Base-by-base conservation (phyloP, 2,329 filamentous ascomycete species). In the Aureobasidium pullulans region DNA sequence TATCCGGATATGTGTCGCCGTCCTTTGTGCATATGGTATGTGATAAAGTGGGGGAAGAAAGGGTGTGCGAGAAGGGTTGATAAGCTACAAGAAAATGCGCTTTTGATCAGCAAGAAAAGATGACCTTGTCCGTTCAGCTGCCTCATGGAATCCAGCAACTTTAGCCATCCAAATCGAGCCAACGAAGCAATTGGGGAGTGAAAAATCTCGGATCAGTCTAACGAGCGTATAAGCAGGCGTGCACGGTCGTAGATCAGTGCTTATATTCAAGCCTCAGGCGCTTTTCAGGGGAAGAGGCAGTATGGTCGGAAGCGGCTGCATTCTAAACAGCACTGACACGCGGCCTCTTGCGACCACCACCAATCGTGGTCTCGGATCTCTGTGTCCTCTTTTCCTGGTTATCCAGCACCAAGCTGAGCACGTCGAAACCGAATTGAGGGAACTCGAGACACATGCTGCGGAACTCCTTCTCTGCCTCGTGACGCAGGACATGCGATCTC, bases 401-500 rank as follows among this genome's bases (percentile, higher is more conserved):
- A 67, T 80, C 77, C 13, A 80, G 73, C 61, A 80, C 76, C 64
- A 90, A 64, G 65, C 84, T 91, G 62, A 96, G 83, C 59, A 97
- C 89, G 73, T 96, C 92, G 77, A 92, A 96, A 69, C 88, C 88
- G 71, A 96, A 96, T 70, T 95, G 88, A 16, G 92, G 92, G 71
- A 86, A 91, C 75, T 96, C 89, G 71, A 96, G 76, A 76, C 92
- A 96, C 74, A 96, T 84, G 47, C 81, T 73, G 71, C 86, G 85
- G 82, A 96, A 96, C 75, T 95, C 89, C 6, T 84, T 81, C 73
- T 95, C 90, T 39, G 91, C 90, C 74, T 96, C 90, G 73, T 92
- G 82, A 16, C 92, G 87, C 64, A 96, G 77, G 11, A 89, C 86
- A 75, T 94, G 90, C 61, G 83, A 86, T 62, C 89, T 81, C 48